These are phyloP conservation scores for Fusarium palustre DNA, from an alignment of 2,329 filamentous ascomycete species.

Conservation along the genomic window DNA sequence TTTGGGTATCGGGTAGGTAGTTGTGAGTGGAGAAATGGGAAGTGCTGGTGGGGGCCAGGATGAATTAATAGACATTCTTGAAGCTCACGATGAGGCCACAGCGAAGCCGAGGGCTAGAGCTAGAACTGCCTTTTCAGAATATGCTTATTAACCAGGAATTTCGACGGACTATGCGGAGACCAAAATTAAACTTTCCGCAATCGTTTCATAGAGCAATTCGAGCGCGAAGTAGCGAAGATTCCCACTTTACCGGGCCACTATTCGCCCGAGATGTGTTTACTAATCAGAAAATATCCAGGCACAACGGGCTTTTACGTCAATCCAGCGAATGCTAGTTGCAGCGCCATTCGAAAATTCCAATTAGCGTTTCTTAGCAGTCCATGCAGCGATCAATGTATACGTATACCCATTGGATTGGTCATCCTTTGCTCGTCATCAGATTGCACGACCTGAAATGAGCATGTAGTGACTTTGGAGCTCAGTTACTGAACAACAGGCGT, in stretches of 20 bases:
- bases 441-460: too few relatives aligned
- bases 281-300: too few relatives aligned
- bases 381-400: too few relatives aligned
- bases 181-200: neutral
- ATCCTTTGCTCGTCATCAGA: too few relatives aligned
- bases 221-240: neutral
- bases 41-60: rapidly evolving
- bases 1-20: neutral
- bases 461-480: too few relatives aligned
- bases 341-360: too few relatives aligned
- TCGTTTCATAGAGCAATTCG: too few relatives aligned
- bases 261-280: neutral
- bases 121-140: neutral
- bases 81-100: neutral
- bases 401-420: too few relatives aligned
- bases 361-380: too few relatives aligned
- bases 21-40: neutral
- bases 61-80: neutral
- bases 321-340: too few relatives aligned
- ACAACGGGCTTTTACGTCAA: too few relatives aligned
- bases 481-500: too few relatives aligned
- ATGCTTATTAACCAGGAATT: neutral
- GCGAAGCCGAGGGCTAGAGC: rapidly evolving
- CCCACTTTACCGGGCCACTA: neutral
- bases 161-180: neutral